Conservation (phyloP, 73 alveolate species). For the Breviolum minutum region DNA sequence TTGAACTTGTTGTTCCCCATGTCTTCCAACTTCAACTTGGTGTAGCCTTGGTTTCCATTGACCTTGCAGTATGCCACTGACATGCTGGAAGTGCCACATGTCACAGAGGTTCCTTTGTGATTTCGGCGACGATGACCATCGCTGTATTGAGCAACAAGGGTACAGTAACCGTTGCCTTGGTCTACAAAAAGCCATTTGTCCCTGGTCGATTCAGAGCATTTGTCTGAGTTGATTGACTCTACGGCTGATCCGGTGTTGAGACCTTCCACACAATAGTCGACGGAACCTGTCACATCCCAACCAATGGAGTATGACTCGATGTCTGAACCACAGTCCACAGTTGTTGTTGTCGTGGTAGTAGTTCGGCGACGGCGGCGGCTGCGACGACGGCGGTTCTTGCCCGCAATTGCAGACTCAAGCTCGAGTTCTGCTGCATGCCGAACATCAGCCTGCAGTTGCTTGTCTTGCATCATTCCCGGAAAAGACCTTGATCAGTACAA, state of each 20-base stretch:
- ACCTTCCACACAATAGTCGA: neutral
- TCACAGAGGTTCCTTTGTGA: neutral
- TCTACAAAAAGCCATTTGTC: neutral
- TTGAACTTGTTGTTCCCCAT: neutral
- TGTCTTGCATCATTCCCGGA: no score
- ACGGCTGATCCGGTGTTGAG: neutral
- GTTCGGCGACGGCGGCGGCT: neutral
- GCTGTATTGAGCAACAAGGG: neutral
- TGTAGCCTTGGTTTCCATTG: neutral
- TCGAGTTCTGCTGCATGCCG: neutral
- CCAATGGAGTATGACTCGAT: neutral
- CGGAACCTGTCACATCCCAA: neutral
- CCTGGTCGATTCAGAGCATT: neutral
- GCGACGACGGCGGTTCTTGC: neutral
- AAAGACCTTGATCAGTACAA: no score
- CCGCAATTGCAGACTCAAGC: neutral
- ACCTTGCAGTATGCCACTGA: neutral
- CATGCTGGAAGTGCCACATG: neutral
- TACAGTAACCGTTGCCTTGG: neutral
- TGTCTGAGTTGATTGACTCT: neutral
- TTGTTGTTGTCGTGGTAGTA: conserved; percentile 2
- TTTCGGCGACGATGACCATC: neutral
- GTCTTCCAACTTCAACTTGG: conserved; percentile 11
- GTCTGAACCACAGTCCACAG: neutral
- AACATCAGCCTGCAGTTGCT: neutral